Percentiles rank a stretch among this genome's conserved stretches.
Evolutionary conservation across 1,284 basidiomycete species (phyloP).

Genomic region (Irpex rosettiformis): DNA sequence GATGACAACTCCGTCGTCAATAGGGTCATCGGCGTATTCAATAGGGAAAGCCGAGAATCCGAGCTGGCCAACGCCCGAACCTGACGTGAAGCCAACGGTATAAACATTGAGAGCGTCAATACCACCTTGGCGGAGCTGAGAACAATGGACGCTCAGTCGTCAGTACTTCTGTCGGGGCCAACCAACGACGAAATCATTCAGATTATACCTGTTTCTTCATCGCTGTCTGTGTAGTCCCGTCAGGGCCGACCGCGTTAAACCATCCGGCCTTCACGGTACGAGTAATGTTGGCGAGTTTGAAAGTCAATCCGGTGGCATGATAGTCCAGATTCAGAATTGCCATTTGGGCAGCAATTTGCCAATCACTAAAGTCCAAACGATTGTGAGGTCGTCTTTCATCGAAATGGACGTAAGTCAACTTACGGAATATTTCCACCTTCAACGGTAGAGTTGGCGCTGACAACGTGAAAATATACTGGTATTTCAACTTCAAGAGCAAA

Average conservation of each 20-base stretch:
- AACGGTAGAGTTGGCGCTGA: constrained; percentile 34
- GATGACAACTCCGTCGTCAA: constrained; percentile 49
- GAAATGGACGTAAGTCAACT: constrained; percentile 13
- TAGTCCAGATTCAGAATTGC: constrained; percentile 47
- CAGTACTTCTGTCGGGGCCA: too few relatives aligned
- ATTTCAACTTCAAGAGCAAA: constrained; percentile 30
- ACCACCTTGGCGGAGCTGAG: constrained; percentile 38
- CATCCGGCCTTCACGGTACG: constrained; percentile 45
- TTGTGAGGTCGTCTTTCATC: background rate
- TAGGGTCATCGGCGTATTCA: constrained; percentile 33
- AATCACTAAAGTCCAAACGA: constrained; percentile 28
- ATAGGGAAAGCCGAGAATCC: constrained; percentile 51
- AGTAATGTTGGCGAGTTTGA: constrained; percentile 39
- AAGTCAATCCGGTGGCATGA: constrained; percentile 38
- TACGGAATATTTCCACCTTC: constrained; percentile 46
- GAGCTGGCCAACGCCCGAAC: constrained; percentile 36
- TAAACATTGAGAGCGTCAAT: constrained; percentile 47
- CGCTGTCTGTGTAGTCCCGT: constrained; percentile 35
- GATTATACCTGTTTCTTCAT: constrained; percentile 42
- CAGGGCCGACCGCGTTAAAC: constrained; percentile 44
- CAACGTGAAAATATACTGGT: constrained; percentile 47
- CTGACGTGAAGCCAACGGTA: constrained; percentile 37
- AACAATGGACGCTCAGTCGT: too few relatives aligned
- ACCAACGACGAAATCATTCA: too few relatives aligned
- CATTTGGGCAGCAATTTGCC: constrained; percentile 40